A percentile compares a stretch with the other conserved stretches of the same genome.
Evolutionary conservation across 1,139 yeast genomes (phyloP).

Genomic region (Kurtzmaniella quercitrusa): DNA sequence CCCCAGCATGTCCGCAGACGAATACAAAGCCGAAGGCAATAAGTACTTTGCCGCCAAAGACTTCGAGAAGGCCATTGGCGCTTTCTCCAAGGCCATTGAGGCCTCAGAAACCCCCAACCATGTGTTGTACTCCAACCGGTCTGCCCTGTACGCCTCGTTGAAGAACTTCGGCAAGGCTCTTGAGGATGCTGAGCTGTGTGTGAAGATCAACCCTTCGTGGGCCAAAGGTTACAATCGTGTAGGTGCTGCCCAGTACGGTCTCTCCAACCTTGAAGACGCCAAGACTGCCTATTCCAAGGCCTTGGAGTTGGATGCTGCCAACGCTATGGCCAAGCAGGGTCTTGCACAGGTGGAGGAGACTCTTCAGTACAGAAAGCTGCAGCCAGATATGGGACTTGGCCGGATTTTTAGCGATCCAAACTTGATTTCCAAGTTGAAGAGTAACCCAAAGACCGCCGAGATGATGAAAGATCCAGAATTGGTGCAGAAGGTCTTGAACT

Average conservation of each 20-base stretch:
- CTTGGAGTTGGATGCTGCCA: slow-evolving; percentile 72
- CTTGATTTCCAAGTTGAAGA: slow-evolving; percentile 67
- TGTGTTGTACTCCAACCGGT: slow-evolving; percentile 87
- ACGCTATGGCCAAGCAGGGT: slow-evolving; percentile 87
- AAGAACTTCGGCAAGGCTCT: slow-evolving; percentile 71
- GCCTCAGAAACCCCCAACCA: slow-evolving; percentile 82
- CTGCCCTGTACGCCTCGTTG: slow-evolving; percentile 86
- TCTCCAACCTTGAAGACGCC: slow-evolving; percentile 71
- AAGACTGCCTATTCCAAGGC: slow-evolving; percentile 73
- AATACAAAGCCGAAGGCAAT: slow-evolving; percentile 80
- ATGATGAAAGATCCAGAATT: slow-evolving; percentile 84
- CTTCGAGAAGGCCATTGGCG: slow-evolving; percentile 71
- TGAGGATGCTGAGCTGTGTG: slow-evolving; percentile 79
- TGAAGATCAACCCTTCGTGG: slow-evolving; percentile 77
- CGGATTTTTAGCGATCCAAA: slow-evolving; percentile 78
- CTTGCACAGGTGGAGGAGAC: slow-evolving; percentile 64
- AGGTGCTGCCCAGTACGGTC: slow-evolving; percentile 89
- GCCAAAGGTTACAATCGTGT: slow-evolving; percentile 93
- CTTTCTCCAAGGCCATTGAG: slow-evolving; percentile 82
- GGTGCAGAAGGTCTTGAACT: slow-evolving; percentile 62
- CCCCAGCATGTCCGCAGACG: slow-evolving; percentile 55
- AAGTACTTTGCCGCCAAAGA: slow-evolving; percentile 88
- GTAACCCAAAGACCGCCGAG: slow-evolving; percentile 84
- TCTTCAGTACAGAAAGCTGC: slow-evolving; percentile 34
- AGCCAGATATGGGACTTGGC: slow-evolving; percentile 74